phyloP scores from a whole-genome alignment of 1,139 yeast genomes.

The Nakaseomyces kungkrabaensis region DNA sequence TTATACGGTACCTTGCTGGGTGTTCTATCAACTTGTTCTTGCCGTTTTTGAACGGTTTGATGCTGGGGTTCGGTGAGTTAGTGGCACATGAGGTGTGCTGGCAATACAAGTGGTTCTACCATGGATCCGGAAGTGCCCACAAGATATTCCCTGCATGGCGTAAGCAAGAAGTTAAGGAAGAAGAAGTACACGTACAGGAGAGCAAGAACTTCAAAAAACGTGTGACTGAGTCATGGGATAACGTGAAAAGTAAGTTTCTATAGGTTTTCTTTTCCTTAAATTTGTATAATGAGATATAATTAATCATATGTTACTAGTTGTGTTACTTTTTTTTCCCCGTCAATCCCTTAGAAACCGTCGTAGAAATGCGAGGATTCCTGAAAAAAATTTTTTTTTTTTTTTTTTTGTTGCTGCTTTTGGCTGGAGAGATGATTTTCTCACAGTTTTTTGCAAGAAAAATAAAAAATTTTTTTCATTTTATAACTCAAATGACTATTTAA shows the following conservation, averaged over 20 bases:
- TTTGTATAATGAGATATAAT: too few relatives aligned
- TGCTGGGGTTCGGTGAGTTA: slow-evolving; percentile 95
- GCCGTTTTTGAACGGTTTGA: slow-evolving; percentile 88
- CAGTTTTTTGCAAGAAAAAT: not conserved
- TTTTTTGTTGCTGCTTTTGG: not conserved
- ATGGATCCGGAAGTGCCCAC: slow-evolving; percentile 27
- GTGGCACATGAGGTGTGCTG: slow-evolving; percentile 89
- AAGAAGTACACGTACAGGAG: not conserved
- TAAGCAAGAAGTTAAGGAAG: not conserved
- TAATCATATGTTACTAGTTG: too few relatives aligned
- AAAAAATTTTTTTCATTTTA: not conserved
- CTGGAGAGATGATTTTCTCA: not conserved
- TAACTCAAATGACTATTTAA: not conserved
- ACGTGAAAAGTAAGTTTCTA: slow-evolving; percentile 1
- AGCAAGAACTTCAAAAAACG: not conserved
- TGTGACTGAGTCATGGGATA: not conserved
- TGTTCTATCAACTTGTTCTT: slow-evolving; percentile 66
- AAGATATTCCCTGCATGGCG: slow-evolving; percentile 1
- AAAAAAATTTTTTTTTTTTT: too few relatives aligned
- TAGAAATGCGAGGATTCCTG: not conserved
- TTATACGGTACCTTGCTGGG: slow-evolving; percentile 22
- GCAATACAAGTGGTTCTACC: slow-evolving; percentile 42
- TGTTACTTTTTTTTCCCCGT: too few relatives aligned
- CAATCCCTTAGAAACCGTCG: not conserved
- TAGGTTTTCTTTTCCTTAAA: not conserved